Base-by-base conservation (phyloP, 1,139 yeast genomes). In the Kurtzmaniella quercitrusa region DNA sequence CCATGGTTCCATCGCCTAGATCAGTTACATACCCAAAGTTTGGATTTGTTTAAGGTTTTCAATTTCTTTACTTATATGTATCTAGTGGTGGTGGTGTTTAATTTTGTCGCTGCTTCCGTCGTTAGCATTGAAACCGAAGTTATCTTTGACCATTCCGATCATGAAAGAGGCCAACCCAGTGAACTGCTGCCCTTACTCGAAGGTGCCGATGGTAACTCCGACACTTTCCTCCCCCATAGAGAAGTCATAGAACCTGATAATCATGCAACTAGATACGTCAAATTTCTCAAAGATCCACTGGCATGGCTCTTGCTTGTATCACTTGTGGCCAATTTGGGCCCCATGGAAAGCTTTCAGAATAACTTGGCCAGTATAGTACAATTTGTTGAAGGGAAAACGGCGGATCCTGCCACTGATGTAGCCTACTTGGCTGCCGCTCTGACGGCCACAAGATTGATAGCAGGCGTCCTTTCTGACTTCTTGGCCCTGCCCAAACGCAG, bases 341-440 rank as follows among this genome's bases (percentile, higher is more conserved):
- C 97, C 1, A 66, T 89, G 49, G 98, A 93, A 57, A 82, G 90
- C 70, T 90, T 81, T 62, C 81, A 89, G 51, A 88, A 91, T 47
- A 88, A 91, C 57, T 75, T 93, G 72, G 95, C 95, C 40, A 82
- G 80, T 27, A 74, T 79, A n/a, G 62, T 77, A 50, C 50, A 58
- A 38, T 54, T 63, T 46, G 25, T 25, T 12, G 40, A 27, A 5
- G 45, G 25, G 17, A 51, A 55, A 5, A 37, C 51, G 2, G 55
- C 87, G 1, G 81, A 93, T 1, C 49, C 79, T 4, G 73, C 90
- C 11, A 70, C 65, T 49, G 74, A 71, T 51, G 69, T 73, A 10
- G 61, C 72, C 37, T 44, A 68, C 14, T 58, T 70, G 55, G 75
- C 77, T 2, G 56, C 69, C 0, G 63, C 70, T 27, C 70, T 75